phyloP scores from a whole-genome alignment of 176 grass and related monocot species.

The Elaeis guineensis region DNA sequence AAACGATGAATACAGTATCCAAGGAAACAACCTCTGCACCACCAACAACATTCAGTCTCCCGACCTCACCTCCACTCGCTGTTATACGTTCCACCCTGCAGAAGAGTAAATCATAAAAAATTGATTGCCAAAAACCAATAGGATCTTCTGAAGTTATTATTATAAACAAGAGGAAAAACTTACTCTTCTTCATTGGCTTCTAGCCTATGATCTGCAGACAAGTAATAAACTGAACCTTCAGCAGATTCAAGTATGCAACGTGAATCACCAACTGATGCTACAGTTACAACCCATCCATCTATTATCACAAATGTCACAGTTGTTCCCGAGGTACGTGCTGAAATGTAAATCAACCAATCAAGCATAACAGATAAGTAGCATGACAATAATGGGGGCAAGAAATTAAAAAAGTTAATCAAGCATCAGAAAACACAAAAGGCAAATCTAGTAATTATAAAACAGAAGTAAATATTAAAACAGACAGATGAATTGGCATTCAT shows the following conservation, averaged over 20 bases:
- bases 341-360: conserved; percentile 19
- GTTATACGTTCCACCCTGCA: conserved; percentile 73
- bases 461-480: neutral
- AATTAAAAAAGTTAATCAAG: no score
- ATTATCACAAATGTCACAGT: conserved; percentile 92
- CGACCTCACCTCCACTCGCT: conserved; percentile 74
- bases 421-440: no score
- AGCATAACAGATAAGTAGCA: no score
- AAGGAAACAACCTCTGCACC: conserved; percentile 67
- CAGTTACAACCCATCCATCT: conserved; percentile 91
- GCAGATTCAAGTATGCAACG: conserved; percentile 81
- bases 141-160: no score
- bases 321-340: conserved; percentile 70
- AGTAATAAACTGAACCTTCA: conserved; percentile 64
- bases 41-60: conserved; percentile 71
- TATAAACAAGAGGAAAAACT: conserved; percentile 9
- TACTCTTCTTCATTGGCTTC: conserved; percentile 85
- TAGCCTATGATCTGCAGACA: conserved; percentile 83
- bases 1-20: neutral
- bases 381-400: no score
- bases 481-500: no score
- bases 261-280: conserved; percentile 87
- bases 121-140: no score
- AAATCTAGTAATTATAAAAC: neutral
- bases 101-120: conserved; percentile 3